A percentile compares a stretch with the other conserved stretches of the same genome.
Conservation (phyloP, 768 basidiomycete genomes). For the Phylloporus rhodoxanthus region DNA sequence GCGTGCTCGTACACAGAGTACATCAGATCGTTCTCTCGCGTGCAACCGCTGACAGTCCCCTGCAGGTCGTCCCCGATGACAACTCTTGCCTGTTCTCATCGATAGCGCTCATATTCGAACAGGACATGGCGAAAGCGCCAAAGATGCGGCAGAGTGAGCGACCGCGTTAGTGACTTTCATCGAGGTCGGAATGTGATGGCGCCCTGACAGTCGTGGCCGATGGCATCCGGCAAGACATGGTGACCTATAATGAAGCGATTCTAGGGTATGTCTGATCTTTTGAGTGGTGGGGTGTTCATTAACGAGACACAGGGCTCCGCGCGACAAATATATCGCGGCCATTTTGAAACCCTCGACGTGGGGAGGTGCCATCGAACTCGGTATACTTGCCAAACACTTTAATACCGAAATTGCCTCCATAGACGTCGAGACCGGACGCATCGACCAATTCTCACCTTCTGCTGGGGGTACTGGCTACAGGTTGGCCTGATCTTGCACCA, state of each 20-base stretch:
- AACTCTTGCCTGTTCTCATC: constrained; percentile 94
- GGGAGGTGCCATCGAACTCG: constrained; percentile 95
- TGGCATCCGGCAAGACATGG: constrained; percentile 65
- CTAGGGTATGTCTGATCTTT: constrained; percentile 56
- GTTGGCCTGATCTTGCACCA: constrained; percentile 3
- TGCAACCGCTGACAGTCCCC: neutral
- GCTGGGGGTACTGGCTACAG: constrained; percentile 32
- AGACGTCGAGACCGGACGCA: constrained; percentile 87
- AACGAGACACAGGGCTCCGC: constrained; percentile 37
- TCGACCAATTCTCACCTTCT: constrained; percentile 65
- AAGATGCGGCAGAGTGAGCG: constrained; percentile 67
- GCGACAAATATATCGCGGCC: constrained; percentile 71
- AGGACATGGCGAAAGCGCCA: constrained; percentile 65
- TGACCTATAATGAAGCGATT: constrained; percentile 77
- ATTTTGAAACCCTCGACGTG: constrained; percentile 78
- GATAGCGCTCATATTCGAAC: constrained; percentile 78
- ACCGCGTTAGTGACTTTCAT: neutral
- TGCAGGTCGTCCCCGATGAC: constrained; percentile 88
- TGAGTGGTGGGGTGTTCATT: neutral
- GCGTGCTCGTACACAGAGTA: constrained; percentile 72
- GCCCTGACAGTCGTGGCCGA: constrained; percentile 69
- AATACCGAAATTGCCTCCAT: constrained; percentile 81
- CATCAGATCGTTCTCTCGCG: neutral
- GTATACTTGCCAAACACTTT: constrained; percentile 78
- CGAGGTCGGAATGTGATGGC: constrained; percentile 4